Evolutionary conservation across 345 rosid species (phyloP), one percentile per base, ranked within the genome.

Genomic region (Acer yangbiense): DNA sequence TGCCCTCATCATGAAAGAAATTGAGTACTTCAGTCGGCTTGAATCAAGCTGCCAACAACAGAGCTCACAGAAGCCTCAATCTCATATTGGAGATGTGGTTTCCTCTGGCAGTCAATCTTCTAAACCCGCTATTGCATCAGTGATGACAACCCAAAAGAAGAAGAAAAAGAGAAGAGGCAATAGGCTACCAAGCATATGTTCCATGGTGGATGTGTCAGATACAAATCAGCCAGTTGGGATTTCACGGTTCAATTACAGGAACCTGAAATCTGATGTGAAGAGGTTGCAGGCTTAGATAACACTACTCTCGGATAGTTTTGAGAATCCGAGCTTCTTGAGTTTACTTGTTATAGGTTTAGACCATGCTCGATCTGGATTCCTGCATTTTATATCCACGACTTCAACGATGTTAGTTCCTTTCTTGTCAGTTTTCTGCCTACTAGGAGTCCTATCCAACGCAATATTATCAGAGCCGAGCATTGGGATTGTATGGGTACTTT

Each of bases 251-350:
- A 76, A 77, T 69, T 91, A 88, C 79, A 85, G 82, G 83, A 86
- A 77, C 83, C 89, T 86, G 81, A 88, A 89, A 65, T 86, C 88
- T 62, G 92, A 91, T 39, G 81, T 75, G 70, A 85, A 87, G 81
- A 86, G 83, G 62, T 69, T 82, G 85, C 87, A 81, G 72, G 81
- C 79, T 81, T 91, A 96, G 84, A 82, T 58, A 75, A 88, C 81
- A 82, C 92, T 92, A 82, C 92, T 92, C 75, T 94, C 91, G 0
- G 89, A 88, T 71, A 96, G 94, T 85, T 92, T 96, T 35, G 99
- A 94, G 90, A 94, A 96, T 69, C 98, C 90, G 71, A 94, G 97
- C 86, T 96, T 96, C 89, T 87, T 96, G 82, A 96, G 94, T 76
- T 88, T 88, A 74, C 79, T 91, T 14, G 96, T 87, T 76, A 92